phyloP scores from a whole-genome alignment of 129 eudicot species.

The Arctium lappa region DNA sequence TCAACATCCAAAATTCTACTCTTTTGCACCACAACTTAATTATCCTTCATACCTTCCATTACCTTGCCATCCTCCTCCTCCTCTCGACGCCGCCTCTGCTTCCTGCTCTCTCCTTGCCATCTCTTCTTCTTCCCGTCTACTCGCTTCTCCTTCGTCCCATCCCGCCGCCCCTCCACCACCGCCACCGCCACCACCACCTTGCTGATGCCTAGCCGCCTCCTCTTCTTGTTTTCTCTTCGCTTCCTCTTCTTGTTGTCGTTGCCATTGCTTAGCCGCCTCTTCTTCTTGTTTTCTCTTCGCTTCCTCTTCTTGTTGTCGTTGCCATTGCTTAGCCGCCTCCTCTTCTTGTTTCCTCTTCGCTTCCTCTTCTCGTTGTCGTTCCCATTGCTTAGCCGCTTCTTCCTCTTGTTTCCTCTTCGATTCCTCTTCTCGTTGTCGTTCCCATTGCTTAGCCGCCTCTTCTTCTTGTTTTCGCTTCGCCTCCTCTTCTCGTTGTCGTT shows the following conservation, averaged over 20 bases:
- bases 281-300: not conserved
- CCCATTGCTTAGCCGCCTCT: not conserved
- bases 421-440: not conserved
- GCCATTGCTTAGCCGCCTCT: not conserved
- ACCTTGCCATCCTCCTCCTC: not conserved
- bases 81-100: not conserved
- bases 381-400: not conserved
- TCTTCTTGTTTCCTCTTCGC: not conserved
- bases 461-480: not conserved
- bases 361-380: not conserved
- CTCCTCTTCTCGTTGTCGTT: not conserved
- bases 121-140: not conserved
- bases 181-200: not conserved
- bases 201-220: not conserved
- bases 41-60: not conserved
- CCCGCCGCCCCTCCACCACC: not conserved
- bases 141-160: not conserved
- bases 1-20: no score
- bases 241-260: not conserved
- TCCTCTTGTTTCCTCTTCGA: not conserved
- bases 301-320: not conserved
- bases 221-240: not conserved
- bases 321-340: not conserved
- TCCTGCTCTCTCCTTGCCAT: not conserved
- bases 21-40: not conserved